Evolutionary conservation across 257 asterid species (phyloP), one percentile per base, ranked within the genome.

Genomic region (Solanum virginianum): DNA sequence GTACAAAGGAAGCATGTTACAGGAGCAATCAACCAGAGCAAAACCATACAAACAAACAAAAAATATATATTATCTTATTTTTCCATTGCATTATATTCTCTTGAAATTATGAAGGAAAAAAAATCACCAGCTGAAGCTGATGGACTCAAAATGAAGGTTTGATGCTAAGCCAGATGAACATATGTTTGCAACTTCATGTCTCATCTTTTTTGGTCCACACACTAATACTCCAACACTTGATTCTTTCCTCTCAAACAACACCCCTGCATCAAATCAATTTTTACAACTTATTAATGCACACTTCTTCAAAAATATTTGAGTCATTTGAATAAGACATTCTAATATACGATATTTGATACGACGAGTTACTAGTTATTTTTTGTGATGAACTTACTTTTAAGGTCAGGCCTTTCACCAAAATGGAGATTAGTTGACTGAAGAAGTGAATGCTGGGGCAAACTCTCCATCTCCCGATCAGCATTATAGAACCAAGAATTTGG

Each of bases 101-200:
- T 45, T 65, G 41, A 10, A 63, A 63, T 22, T 62, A 5, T 5
- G 16, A 22, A 15, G 15, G 15, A 1, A 54, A 15, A 15, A 54
- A 54, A 39, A 66, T 95, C 94, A 95, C 98, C 98, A 94, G 82
- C 92, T 92, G 89, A 95, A 95, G 87, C 98, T 94, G 85, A 95
- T 91, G 85, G 95, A 92, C 60, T 93, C 98, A 72, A 95, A 95
- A 87, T 95, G 94, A 56, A 95, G 93, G 62, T 95, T 94, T 9
- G 84, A 86, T 9, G 93, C 94, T 91, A 90, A 89, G 17, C 94
- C 92, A 24, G 98, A 94, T 10, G 97, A 91, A 51, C 98, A 93
- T 81, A 92, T 91, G 2, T 74, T 91, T 2, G 99, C 98, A 14
- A 93, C 98, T 49, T 95, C 98, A 32, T 92, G 97, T 65, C 98